Evolutionary conservation across 2,329 filamentous ascomycete genomes (phyloP).

Genomic region (Verticillium nubilum): DNA sequence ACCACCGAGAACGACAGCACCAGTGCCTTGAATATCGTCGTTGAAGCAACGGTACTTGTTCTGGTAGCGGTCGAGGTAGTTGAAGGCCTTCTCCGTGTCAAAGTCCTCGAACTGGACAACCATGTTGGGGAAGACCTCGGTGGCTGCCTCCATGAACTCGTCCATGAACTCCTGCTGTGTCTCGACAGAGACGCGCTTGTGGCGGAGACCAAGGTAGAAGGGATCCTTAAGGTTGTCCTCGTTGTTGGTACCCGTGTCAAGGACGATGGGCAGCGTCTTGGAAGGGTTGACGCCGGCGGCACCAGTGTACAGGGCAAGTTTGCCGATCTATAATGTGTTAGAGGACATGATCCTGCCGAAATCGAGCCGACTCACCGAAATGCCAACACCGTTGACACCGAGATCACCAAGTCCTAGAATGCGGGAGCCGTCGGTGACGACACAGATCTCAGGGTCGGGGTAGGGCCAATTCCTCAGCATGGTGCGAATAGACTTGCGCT

Average conservation of each 20-base stretch:
- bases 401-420: slow-evolving; percentile 91
- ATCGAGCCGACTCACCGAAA: slow-evolving; percentile 59
- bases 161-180: slow-evolving; percentile 92
- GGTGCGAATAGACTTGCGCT: slow-evolving; percentile 81
- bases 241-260: slow-evolving; percentile 63
- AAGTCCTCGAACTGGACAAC: slow-evolving; percentile 95
- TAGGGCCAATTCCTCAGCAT: slow-evolving; percentile 94
- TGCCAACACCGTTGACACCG: slow-evolving; percentile 95
- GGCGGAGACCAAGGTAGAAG: slow-evolving; percentile 84
- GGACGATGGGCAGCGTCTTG: slow-evolving; percentile 70
- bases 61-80: slow-evolving; percentile 84
- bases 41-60: slow-evolving; percentile 94
- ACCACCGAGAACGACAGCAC: slow-evolving; percentile 83
- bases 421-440: slow-evolving; percentile 92
- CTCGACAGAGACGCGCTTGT: slow-evolving; percentile 70
- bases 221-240: slow-evolving; percentile 61
- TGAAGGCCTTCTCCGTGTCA: slow-evolving; percentile 88
- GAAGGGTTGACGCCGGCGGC: slow-evolving; percentile 90
- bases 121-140: slow-evolving; percentile 63
- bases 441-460: slow-evolving; percentile 85
- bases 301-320: slow-evolving; percentile 89
- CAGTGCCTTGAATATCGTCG: slow-evolving; percentile 96
- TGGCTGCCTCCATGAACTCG: slow-evolving; percentile 90
- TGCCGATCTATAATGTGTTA: slow-evolving; percentile 61
- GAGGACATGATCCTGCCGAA: background rate